Base-by-base conservation (phyloP, 345 rosid genomes). In the Balakata baccata region DNA sequence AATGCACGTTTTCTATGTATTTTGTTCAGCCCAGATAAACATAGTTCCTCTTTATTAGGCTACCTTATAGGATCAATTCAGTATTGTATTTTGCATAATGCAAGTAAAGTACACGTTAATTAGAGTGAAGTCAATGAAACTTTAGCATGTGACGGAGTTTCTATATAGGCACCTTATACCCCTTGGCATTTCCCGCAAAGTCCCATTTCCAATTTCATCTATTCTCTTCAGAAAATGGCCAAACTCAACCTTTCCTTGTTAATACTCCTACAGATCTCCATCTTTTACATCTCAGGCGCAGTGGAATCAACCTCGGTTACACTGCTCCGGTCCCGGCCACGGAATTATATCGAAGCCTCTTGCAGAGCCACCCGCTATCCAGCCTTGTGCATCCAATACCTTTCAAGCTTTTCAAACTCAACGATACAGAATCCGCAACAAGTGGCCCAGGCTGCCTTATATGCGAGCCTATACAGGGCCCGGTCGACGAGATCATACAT, bases 341-440 rank as follows among this genome's bases (percentile, higher is more conserved):
- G 7, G 69, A 57, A 85, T 52, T 84, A 85, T 77, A 73, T 92
- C 60, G 82, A 76, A 61, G 77, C 80, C 50, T 77, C 87, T 16
- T 94, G 98, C 84, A 73, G 59, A 41, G 67, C 77, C 38, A 92
- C 97, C 63, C 87, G 79, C 10, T 94, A 86, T 50, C 93, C 72
- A 0, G 46, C 75, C 59, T 69, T 94, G 0, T 92, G 98, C 72
- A 74, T 87, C 66, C 81, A 80, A 39, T 83, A 81, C 58, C 81
- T 92, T 58, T 79, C 93, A 17, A 56, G 78, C 17, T 80, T 76
- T 73, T 83, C 86, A 46, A 75, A 84, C 77, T 64, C 77, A 20
- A 77, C 71, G 6, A 62, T 84, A 7, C 84, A 78, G 23, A 82
- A 74, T 73, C 91, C 89, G 0, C 84, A 85, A 2, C 86, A 94